Base-by-base conservation (phyloP, 2,329 filamentous ascomycete genomes). In the Penicillium sp. region DNA sequence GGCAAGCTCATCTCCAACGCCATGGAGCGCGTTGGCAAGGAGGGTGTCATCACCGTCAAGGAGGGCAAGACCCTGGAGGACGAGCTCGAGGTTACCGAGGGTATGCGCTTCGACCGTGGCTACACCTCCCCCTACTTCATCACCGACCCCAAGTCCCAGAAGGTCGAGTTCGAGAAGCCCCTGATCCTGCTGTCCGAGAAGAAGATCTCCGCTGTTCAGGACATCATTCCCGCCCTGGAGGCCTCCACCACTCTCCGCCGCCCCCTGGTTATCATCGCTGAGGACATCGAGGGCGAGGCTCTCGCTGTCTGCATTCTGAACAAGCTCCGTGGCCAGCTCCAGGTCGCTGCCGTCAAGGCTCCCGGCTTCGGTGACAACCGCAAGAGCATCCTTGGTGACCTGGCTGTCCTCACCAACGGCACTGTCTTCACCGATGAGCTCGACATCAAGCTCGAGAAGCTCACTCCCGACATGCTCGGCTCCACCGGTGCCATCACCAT, bases 11-110 rank as follows among this genome's bases (percentile, higher is more conserved):
- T 99, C 78, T 93, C 95, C 76, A 97, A 88, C 76, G 95, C 95
- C 70, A 99, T 99, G 95, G 95, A 99, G 87, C 96, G 96, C 87
- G 95, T 99, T 65, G 95, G 95, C 81, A 99, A 99, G 87, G 95
- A 99, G 84, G 95, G 95, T 85, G 95, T 99, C 75, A 99, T 99
- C 79, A 99, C 95, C 59, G 94, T 98, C 75, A 99, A 99, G 89
- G 95, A 99, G 86, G 95, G 95, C 77, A 99, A 98, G 90, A 98
- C 95, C 61, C 89, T 96, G 75, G 88, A 91, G 73, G 95, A 99
- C 71, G 95, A 99, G 87, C 89, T 99, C 57, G 95, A 99, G 83
- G 89, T 99, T 63, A 99, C 95, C 60, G 95, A 99, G 89, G 95
- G 95, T 78, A 99, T 99, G 95, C 92, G 95, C 80, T 99, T 99